Evolutionary conservation across 1,284 basidiomycete species (phyloP).

Genomic region (Tilletia walkeri): DNA sequence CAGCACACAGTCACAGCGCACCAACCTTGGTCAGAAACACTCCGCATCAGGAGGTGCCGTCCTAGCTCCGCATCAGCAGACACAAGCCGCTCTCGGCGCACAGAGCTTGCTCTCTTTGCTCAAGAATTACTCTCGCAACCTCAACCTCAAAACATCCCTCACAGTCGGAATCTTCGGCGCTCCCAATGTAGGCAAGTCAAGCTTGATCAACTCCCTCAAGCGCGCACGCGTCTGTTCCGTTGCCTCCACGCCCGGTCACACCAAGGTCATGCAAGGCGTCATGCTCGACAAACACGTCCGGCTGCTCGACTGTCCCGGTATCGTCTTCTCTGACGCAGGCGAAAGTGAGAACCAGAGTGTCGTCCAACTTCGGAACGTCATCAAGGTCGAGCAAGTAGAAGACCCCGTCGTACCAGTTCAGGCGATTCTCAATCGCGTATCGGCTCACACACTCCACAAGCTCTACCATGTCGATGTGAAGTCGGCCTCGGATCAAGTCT

Average conservation of each 20-base stretch:
- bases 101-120: conserved; percentile 74
- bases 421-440: conserved; percentile 47
- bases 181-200: conserved; percentile 96
- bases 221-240: conserved; percentile 70
- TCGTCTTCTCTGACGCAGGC: conserved; percentile 64
- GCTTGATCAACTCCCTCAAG: conserved; percentile 90
- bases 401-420: conserved; percentile 76
- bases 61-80: conserved; percentile 13
- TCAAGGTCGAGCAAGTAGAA: conserved; percentile 85
- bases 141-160: conserved; percentile 46
- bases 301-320: conserved; percentile 92
- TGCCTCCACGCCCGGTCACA: conserved; percentile 92
- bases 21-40: conserved; percentile 58
- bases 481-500: neutral
- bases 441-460: conserved; percentile 33
- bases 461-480: conserved; percentile 33
- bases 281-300: conserved; percentile 88
- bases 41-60: neutral
- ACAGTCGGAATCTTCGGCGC: conserved; percentile 94
- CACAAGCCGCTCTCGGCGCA: conserved; percentile 56
- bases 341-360: conserved; percentile 47
- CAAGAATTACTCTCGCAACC: conserved; percentile 73
- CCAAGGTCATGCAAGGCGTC: conserved; percentile 88
- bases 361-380: conserved; percentile 72
- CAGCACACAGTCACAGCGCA: conserved; percentile 76